Evolutionary conservation across 1,139 yeast genomes (phyloP).

Genomic region (Entelexis paramagnoliae): DNA sequence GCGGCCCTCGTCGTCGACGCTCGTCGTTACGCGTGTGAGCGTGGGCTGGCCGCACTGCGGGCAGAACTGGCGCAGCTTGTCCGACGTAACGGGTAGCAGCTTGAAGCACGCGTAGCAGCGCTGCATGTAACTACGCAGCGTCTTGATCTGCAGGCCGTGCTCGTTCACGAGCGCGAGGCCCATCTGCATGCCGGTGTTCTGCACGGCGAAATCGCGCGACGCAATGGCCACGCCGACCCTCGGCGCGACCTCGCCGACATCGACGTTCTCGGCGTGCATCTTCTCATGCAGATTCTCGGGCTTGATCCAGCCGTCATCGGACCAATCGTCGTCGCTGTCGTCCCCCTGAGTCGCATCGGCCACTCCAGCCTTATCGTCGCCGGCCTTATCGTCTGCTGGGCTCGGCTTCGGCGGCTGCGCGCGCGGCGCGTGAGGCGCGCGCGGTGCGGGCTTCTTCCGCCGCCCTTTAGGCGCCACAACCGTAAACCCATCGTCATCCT

Average conservation of each 20-base stretch:
- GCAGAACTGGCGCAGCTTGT: slow-evolving; percentile 77
- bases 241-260: slow-evolving; percentile 28
- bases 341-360: slow-evolving; percentile 3
- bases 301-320: slow-evolving; percentile 92
- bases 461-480: slow-evolving; percentile 19
- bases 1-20: slow-evolving; percentile 58
- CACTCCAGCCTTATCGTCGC: too few species aligned
- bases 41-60: slow-evolving; percentile 95
- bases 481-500: slow-evolving; percentile 22
- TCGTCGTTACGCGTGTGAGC: slow-evolving; percentile 73
- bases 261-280: slow-evolving; percentile 53
- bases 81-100: slow-evolving; percentile 59
- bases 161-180: slow-evolving; percentile 79
- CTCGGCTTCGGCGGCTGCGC: too few species aligned
- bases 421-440: background rate
- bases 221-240: slow-evolving; percentile 64
- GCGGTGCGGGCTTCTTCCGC: slow-evolving; percentile 10
- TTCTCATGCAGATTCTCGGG: slow-evolving; percentile 69
- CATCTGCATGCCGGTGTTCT: slow-evolving; percentile 84
- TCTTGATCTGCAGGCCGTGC: slow-evolving; percentile 75
- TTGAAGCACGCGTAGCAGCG: slow-evolving; percentile 96
- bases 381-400: too few species aligned
- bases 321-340: slow-evolving; percentile 39
- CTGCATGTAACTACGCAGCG: slow-evolving; percentile 84
- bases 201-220: slow-evolving; percentile 96